Conservation (phyloP, 2,329 filamentous ascomycete genomes). For the Trichophyton benhamiae region DNA sequence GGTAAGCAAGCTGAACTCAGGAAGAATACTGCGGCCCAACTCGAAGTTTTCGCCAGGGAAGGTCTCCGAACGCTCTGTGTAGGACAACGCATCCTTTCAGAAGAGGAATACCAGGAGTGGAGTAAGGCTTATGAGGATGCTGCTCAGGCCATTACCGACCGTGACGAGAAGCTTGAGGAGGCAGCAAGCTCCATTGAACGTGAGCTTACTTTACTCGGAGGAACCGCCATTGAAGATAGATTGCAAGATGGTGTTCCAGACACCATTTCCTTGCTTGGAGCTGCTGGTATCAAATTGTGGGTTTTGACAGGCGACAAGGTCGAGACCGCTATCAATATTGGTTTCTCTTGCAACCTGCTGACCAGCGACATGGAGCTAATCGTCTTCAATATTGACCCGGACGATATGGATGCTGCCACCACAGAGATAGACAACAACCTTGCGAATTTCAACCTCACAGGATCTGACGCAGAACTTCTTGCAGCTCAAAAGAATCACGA, state of each 20-base stretch:
- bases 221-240: constrained; percentile 93
- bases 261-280: constrained; percentile 77
- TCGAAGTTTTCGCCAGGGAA: constrained; percentile 94
- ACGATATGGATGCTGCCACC: constrained; percentile 52
- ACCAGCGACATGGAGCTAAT: constrained; percentile 98
- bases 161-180: constrained; percentile 85
- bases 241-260: constrained; percentile 95
- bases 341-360: constrained; percentile 94
- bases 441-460: constrained; percentile 61
- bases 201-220: constrained; percentile 74
- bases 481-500: constrained; percentile 72
- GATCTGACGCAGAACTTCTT: constrained; percentile 72
- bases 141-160: constrained; percentile 66
- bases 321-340: constrained; percentile 98
- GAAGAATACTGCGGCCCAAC: constrained; percentile 73
- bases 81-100: constrained; percentile 65
- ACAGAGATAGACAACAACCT: constrained; percentile 64
- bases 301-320: constrained; percentile 97
- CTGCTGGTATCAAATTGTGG: constrained; percentile 97
- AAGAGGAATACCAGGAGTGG: constrained; percentile 76
- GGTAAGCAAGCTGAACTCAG: constrained; percentile 80
- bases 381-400: constrained; percentile 72
- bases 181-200: constrained; percentile 86
- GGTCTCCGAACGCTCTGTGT: constrained; percentile 91
- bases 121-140: constrained; percentile 78